Evolutionary conservation across 495 filamentous ascomycete genomes (phyloP).

Genomic region (Tuber melanosporum): DNA sequence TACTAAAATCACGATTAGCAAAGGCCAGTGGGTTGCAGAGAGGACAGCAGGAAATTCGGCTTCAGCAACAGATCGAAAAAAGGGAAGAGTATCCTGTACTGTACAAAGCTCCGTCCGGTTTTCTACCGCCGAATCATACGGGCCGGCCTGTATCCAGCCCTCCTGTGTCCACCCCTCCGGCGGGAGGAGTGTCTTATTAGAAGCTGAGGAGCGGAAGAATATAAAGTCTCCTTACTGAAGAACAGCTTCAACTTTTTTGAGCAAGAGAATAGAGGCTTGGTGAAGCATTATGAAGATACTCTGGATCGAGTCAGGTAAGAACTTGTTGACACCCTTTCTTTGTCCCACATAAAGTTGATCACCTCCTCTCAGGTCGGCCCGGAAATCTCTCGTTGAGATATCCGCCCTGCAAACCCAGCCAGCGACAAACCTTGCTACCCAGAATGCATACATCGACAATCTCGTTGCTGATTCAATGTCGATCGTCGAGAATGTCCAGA

Average conservation of each 20-base stretch:
- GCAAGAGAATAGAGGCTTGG: constrained; percentile 84
- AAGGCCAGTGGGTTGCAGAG: no score
- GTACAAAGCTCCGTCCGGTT: no score
- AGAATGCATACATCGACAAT: constrained; percentile 79
- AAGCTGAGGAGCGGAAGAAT: no score
- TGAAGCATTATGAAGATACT: constrained; percentile 83
- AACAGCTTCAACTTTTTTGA: constrained; percentile 91
- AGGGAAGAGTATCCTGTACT: no score
- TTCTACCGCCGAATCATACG: no score
- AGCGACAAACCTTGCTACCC: constrained; percentile 71
- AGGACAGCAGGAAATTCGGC: no score
- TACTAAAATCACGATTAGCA: no score
- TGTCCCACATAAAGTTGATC: constrained; percentile 13
- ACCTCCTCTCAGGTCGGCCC: constrained; percentile 58
- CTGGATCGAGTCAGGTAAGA: constrained; percentile 81
- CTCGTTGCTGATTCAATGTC: constrained; percentile 75
- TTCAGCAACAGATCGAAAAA: no score
- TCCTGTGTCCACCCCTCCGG: no score
- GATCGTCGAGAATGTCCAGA: constrained; percentile 77
- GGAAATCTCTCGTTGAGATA: constrained; percentile 86
- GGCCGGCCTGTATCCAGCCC: no score
- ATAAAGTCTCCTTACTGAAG: constrained; percentile 52
- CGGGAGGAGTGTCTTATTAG: no score
- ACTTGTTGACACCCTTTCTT: neutral
- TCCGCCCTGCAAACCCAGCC: constrained; percentile 84